A percentile compares a stretch with the other conserved stretches of the same genome.
Conservation (phyloP, 148 eudicot species). For the Camellia sinensis region DNA sequence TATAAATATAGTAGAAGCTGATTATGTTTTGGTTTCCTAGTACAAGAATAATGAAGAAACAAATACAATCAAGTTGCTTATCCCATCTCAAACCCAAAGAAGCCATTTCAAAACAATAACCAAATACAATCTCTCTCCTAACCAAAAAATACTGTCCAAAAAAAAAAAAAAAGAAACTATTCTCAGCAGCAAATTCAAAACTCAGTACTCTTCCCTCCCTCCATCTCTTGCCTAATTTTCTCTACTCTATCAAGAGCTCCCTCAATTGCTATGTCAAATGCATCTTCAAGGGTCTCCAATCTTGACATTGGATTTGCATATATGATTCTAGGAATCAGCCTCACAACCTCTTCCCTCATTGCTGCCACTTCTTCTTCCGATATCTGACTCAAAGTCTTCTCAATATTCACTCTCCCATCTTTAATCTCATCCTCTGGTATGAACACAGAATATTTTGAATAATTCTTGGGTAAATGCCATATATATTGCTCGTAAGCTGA, state of each 20-base stretch:
- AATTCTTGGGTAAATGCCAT: slow-evolving; percentile 45
- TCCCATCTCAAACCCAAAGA: no score
- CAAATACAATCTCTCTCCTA: no score
- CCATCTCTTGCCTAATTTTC: not conserved
- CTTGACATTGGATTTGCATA: slow-evolving; percentile 32
- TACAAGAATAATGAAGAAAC: no score
- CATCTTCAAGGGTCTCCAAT: slow-evolving; percentile 30
- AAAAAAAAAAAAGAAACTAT: no score
- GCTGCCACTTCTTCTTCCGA: slow-evolving; percentile 15
- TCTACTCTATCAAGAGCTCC: slow-evolving; percentile 24
- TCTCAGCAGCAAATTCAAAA: no score
- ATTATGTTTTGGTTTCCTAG: no score
- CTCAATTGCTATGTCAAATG: slow-evolving; percentile 34
- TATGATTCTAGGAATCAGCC: slow-evolving; percentile 31
- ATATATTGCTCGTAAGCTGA: slow-evolving; percentile 41
- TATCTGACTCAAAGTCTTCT: slow-evolving; percentile 18
- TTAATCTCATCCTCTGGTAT: slow-evolving; percentile 25
- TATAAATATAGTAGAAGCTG: no score
- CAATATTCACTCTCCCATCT: slow-evolving; percentile 22
- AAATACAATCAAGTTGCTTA: no score
- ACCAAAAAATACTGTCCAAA: no score
- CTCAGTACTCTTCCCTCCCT: not conserved
- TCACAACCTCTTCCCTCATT: slow-evolving; percentile 38
- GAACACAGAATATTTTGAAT: slow-evolving; percentile 35
- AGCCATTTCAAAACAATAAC: no score